A percentile compares a stretch with the other conserved stretches of the same genome.
phyloP scores from a whole-genome alignment of 805 yeast genomes.

The Grigorovia humatica region DNA sequence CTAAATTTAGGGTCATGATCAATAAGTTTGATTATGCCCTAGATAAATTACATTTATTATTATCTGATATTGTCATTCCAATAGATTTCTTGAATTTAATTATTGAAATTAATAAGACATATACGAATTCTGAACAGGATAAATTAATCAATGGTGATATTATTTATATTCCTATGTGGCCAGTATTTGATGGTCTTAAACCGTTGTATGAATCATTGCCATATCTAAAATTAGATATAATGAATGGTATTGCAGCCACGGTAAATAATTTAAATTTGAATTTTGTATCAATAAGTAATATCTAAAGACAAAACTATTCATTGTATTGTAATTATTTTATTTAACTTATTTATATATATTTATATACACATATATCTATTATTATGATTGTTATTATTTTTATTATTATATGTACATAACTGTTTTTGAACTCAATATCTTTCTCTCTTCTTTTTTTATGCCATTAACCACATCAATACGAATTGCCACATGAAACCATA shows the following conservation, averaged over 20 bases:
- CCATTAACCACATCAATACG: conserved; percentile 62
- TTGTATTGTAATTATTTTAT: not conserved
- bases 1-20: not conserved
- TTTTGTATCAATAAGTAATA: not conserved
- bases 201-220: not conserved
- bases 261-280: not conserved
- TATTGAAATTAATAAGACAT: not conserved
- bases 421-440: no score
- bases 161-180: not conserved
- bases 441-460: conserved; percentile 8
- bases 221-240: not conserved
- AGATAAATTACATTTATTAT: not conserved
- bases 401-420: no score
- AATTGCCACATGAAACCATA: conserved; percentile 80
- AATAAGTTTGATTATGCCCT: not conserved
- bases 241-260: not conserved
- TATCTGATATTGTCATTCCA: not conserved
- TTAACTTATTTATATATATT: not conserved
- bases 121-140: not conserved
- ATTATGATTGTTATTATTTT: no score
- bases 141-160: not conserved
- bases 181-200: not conserved
- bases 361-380: not conserved
- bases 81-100: not conserved
- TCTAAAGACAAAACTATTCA: not conserved